Evolutionary conservation across 2,329 filamentous ascomycete genomes (phyloP).

Genomic region (Akanthomyces muscarius): DNA sequence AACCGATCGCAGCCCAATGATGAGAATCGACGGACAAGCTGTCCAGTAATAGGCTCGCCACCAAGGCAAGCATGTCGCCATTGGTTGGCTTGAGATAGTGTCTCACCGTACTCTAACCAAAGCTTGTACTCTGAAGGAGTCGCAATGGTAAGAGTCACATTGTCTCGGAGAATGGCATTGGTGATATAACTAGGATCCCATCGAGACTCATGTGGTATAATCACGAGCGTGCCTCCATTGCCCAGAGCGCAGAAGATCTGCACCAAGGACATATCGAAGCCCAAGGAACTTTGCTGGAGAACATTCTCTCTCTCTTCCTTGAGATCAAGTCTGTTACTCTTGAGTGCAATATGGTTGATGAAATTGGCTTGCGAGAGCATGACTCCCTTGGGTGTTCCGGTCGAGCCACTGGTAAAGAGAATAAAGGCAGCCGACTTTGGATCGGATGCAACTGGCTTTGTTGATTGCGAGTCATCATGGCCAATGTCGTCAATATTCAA

Average conservation of each 20-base stretch:
- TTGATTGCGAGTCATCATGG: too few relatives aligned
- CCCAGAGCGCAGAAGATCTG: conserved; percentile 33
- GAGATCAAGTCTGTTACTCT: background rate
- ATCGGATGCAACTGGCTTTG: background rate
- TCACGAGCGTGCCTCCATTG: conserved; percentile 31
- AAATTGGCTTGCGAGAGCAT: background rate
- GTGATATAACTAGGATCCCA: background rate
- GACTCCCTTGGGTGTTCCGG: background rate
- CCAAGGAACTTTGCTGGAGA: conserved; percentile 35
- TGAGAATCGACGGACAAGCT: too few relatives aligned
- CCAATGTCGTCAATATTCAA: background rate
- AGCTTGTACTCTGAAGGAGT: background rate
- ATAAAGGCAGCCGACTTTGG: background rate
- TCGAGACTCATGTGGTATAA: background rate
- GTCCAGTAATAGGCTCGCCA: background rate
- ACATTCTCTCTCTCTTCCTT: background rate
- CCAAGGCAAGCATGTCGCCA: background rate
- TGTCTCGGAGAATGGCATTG: background rate
- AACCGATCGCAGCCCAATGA: too few relatives aligned
- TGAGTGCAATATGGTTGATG: background rate
- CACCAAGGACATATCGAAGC: conserved; percentile 36
- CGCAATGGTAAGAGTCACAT: background rate
- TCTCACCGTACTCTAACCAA: background rate
- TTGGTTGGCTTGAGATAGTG: background rate
- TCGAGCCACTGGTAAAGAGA: background rate